A percentile compares a stretch with the other conserved stretches of the same genome.
Conservation (phyloP, 1,284 basidiomycete species). For the Cryptococcus deneoformans region DNA sequence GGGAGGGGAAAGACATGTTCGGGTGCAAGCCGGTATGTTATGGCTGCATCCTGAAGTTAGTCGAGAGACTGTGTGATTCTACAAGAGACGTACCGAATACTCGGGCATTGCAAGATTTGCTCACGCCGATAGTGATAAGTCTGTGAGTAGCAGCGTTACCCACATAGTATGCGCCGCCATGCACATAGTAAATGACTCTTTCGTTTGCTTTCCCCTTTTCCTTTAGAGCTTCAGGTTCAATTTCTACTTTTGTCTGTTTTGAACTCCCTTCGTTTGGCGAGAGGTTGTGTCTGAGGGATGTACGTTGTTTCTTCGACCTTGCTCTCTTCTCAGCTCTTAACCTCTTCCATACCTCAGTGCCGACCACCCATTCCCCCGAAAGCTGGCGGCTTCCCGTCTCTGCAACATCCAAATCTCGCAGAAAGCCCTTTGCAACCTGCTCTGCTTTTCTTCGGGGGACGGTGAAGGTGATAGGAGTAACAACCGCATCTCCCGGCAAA, state of each 20-base stretch:
- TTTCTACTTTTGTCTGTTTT: conserved; percentile 53
- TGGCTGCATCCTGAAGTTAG: conserved; percentile 54
- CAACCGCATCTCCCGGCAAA: conserved; percentile 86
- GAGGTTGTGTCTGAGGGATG: not conserved
- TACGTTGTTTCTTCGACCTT: conserved; percentile 15
- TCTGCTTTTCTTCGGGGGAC: conserved; percentile 74
- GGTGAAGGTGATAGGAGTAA: conserved; percentile 90
- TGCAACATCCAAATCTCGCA: conserved; percentile 62
- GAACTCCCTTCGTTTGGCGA: not conserved
- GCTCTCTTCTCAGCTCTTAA: conserved; percentile 80
- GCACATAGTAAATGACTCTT: conserved; percentile 85
- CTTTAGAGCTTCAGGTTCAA: conserved; percentile 24
- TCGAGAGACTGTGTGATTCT: not conserved
- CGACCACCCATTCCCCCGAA: conserved; percentile 95
- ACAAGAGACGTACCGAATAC: conserved; percentile 72
- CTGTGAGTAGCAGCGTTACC: conserved; percentile 94
- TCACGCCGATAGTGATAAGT: conserved; percentile 84
- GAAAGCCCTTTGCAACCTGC: conserved; percentile 47
- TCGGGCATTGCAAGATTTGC: conserved; percentile 84
- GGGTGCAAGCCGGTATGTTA: conserved; percentile 94
- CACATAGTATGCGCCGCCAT: conserved; percentile 94
- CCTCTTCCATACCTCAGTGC: conserved; percentile 82
- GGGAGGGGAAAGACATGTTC: conserved; percentile 93
- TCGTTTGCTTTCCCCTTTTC: conserved; percentile 57
- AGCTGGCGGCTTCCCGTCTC: conserved; percentile 81